A percentile compares a stretch with the other conserved stretches of the same genome.
Evolutionary conservation across 306 rosid species (phyloP).

Genomic region (Herpetospermum pedunculosum): DNA sequence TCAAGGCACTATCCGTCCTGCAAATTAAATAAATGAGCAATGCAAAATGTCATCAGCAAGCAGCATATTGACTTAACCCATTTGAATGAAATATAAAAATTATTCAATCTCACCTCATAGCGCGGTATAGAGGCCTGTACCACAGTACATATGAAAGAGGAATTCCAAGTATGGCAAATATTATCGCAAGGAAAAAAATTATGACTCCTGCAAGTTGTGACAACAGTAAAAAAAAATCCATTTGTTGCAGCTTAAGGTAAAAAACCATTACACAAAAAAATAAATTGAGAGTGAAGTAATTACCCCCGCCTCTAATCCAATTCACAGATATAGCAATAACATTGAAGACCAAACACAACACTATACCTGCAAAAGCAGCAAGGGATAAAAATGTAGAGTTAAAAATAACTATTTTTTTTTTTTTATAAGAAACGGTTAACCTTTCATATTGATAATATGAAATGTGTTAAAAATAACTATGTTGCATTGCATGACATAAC

Average conservation of each 20-base stretch:
- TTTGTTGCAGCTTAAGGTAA: background rate
- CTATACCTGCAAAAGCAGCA: constrained; percentile 56
- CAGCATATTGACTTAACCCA: background rate
- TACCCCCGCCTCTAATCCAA: constrained; percentile 96
- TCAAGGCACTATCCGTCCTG: constrained; percentile 97
- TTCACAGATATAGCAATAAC: constrained; percentile 64
- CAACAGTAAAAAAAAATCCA: constrained; percentile 16
- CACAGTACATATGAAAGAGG: constrained; percentile 93
- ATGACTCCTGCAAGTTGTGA: constrained; percentile 54
- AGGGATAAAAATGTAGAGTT: background rate
- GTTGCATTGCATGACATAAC: no score
- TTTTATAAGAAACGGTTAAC: no score
- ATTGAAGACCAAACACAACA: constrained; percentile 77
- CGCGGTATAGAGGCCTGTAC: constrained; percentile 97
- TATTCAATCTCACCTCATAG: constrained; percentile 55
- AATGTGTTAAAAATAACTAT: background rate
- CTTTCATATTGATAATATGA: no score
- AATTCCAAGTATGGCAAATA: constrained; percentile 76
- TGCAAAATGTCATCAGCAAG: background rate
- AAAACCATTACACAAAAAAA: background rate
- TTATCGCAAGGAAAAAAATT: constrained; percentile 92
- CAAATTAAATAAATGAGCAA: constrained; percentile 18
- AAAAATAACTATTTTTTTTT: background rate
- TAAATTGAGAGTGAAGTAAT: constrained; percentile 15
- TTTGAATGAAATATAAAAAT: background rate